These are phyloP conservation scores for Eutrema salsugineum DNA, from an alignment of 441 rosid genomes.

Conservation along the genomic window DNA sequence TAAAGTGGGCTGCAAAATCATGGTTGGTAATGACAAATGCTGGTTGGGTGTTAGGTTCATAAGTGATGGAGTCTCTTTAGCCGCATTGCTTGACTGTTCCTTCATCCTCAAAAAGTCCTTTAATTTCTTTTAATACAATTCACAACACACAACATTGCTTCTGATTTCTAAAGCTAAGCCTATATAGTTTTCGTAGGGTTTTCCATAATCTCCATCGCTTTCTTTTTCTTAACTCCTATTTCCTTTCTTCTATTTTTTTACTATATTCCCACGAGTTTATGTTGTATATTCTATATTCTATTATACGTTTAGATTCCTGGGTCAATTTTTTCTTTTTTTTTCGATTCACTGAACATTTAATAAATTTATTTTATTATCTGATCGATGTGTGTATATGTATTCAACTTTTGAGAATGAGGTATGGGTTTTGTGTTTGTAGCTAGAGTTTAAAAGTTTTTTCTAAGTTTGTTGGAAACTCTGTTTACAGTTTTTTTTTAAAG, in stretches of 20 bases:
- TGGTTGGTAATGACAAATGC: constrained; percentile 14
- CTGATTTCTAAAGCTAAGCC: constrained; percentile 11
- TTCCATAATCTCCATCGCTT: not conserved
- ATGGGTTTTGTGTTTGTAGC: not conserved
- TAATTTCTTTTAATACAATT: not conserved
- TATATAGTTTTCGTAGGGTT: not conserved
- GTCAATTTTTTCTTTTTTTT: not conserved
- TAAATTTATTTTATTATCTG: not conserved
- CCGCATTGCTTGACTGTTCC: constrained; percentile 64
- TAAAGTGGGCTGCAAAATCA: constrained; percentile 18
- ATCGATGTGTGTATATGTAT: not conserved
- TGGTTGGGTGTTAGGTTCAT: constrained; percentile 4
- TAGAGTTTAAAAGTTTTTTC: not conserved
- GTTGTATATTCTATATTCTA: not conserved
- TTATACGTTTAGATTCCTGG: not conserved
- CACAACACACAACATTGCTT: not conserved
- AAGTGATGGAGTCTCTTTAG: constrained; percentile 27
- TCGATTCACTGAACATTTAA: not conserved
- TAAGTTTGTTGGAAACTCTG: not conserved
- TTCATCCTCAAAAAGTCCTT: not conserved
- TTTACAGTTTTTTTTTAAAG: too few relatives aligned
- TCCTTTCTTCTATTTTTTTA: not conserved
- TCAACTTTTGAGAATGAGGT: not conserved
- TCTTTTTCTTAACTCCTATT: not conserved
- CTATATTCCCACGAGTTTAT: not conserved